Evolutionary conservation across 108 stramenopile species (phyloP), one percentile per base, ranked within the genome.

Genomic region (Pseudonitzschia delicatissima): DNA sequence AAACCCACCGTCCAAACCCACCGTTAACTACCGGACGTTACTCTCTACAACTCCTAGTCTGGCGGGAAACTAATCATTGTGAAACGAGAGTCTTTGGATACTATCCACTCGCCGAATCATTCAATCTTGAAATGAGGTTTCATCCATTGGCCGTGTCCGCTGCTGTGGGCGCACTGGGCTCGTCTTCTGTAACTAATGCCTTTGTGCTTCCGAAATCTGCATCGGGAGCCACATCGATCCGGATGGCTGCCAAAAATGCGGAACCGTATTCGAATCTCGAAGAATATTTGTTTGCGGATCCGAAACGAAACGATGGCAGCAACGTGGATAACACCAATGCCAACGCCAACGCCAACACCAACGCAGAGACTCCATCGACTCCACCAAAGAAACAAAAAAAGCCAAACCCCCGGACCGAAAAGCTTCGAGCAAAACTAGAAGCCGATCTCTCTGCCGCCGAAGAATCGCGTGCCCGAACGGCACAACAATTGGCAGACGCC

Each of bases 401-500:
- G 13, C 31, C 31, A 23, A 55, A 27, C 33, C n/a, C 23, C 28
- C 53, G 53, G 9, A 29, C 33, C 17, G 32, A 55, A 55, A 31
- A 55, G 29, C 11, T 31, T n/a, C 53, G 53, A 17, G 53, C 53
- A 27, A 27, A 55, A 55, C 53, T 55, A 27, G 53, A 55, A 27
- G 53, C 53, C 29, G 53, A 55, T 35, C 53, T 55, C 2, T 27
- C 53, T 12, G 53, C 53, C 8, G 53, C 53, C 31, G 31, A 55
- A 55, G 53, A 55, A 55, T 55, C 53, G 0, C n/a, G 33, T n/a
- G 15, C 26, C 33, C 53, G 53, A 12, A 27, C 53, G 3, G 53
- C 53, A 27, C 28, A 55, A 55, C 53, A 55, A 55, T 55, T 55
- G 31, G 29, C 53, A 55, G 53, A 55, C 2, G 53, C 53, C 32